Evolutionary conservation across 1,284 basidiomycete genomes (phyloP).

Genomic region (Mycosarcoma maydis): DNA sequence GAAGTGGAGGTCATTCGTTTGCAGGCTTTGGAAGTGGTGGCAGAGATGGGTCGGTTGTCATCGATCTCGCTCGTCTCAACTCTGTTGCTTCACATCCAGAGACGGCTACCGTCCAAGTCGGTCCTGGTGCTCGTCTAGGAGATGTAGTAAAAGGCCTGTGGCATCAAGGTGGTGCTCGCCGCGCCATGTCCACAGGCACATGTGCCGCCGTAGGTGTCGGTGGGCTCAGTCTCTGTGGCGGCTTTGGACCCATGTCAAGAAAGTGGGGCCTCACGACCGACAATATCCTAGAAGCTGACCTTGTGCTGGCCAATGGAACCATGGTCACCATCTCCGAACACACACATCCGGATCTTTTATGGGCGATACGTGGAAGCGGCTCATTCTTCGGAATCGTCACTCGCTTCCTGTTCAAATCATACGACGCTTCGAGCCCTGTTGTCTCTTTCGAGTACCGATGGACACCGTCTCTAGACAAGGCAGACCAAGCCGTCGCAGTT

Average conservation of each 20-base stretch:
- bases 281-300: constrained; percentile 61
- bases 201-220: constrained; percentile 66
- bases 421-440: constrained; percentile 51
- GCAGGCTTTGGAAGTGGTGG: constrained; percentile 62
- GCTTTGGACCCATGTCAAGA: constrained; percentile 60
- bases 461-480: constrained; percentile 27
- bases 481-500: constrained; percentile 21
- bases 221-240: constrained; percentile 65
- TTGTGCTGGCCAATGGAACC: constrained; percentile 66
- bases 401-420: constrained; percentile 47
- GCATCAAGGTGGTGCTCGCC: constrained; percentile 36
- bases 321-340: constrained; percentile 47
- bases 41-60: constrained; percentile 58
- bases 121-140: constrained; percentile 64
- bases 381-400: constrained; percentile 67
- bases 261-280: constrained; percentile 66
- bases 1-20: constrained; percentile 67
- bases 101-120: constrained; percentile 50
- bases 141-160: constrained; percentile 66
- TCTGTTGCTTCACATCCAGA: constrained; percentile 45
- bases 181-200: constrained; percentile 65
- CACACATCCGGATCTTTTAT: constrained; percentile 45
- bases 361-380: constrained; percentile 65
- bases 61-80: constrained; percentile 57
- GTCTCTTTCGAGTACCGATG: constrained; percentile 52